phyloP scores from a whole-genome alignment of 768 basidiomycete genomes.

The Boletus subparvulus region DNA sequence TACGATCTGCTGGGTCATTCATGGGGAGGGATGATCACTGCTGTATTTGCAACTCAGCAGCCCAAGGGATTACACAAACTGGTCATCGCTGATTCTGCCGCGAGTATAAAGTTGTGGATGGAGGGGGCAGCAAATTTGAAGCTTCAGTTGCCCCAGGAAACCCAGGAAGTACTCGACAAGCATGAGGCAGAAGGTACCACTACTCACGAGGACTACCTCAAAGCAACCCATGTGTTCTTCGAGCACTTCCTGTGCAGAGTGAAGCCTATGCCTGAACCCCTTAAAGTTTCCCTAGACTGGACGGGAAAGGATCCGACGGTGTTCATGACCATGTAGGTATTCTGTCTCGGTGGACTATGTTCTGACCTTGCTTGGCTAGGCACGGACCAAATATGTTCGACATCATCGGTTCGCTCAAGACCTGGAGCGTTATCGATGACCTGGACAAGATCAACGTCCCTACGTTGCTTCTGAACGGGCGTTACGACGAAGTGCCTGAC shows the following conservation, averaged over 20 bases:
- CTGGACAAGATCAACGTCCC: conserved; percentile 34
- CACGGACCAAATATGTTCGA: conserved; percentile 42
- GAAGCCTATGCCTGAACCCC: conserved; percentile 44
- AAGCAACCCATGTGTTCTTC: conserved; percentile 43
- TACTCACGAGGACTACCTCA: conserved; percentile 44
- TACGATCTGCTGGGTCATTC: conserved; percentile 47
- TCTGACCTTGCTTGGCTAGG: conserved; percentile 25
- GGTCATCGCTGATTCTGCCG: conserved; percentile 45
- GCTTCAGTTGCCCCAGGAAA: conserved; percentile 39
- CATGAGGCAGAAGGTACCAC: conserved; percentile 48
- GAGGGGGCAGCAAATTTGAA: conserved; percentile 32
- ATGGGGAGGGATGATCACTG: conserved; percentile 47
- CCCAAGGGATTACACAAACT: conserved; percentile 48
- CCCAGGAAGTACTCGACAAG: conserved; percentile 40
- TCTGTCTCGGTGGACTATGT: background rate
- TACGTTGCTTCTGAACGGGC: conserved; percentile 38
- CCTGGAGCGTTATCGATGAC: conserved; percentile 36
- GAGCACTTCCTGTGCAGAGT: conserved; percentile 43
- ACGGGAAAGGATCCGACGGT: conserved; percentile 48
- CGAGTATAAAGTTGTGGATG: conserved; percentile 46
- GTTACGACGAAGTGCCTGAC: conserved; percentile 38
- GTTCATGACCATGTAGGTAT: conserved; percentile 44
- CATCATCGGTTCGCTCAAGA: conserved; percentile 33
- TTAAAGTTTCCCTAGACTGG: conserved; percentile 33
- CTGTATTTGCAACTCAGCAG: conserved; percentile 32